phyloP scores from a whole-genome alignment of 2,329 filamentous ascomycete species.

The Sporothrix euskadiensis region DNA sequence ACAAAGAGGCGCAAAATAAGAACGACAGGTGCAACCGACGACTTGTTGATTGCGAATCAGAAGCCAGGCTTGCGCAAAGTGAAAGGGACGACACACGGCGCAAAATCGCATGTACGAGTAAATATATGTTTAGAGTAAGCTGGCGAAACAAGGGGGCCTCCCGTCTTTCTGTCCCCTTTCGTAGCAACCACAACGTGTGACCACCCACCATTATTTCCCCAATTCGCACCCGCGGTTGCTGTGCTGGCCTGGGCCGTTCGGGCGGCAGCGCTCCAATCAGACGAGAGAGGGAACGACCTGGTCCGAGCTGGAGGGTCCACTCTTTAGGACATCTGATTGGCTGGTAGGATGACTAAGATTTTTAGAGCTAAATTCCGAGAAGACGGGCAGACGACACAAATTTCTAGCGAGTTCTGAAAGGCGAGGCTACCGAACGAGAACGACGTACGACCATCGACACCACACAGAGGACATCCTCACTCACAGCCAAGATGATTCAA shows the following conservation, averaged over 20 bases:
- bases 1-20: not conserved
- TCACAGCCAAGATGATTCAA: constrained; percentile 75
- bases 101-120: not conserved
- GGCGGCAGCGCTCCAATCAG: constrained; percentile 20
- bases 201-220: not conserved
- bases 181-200: constrained; percentile 11
- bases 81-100: not conserved
- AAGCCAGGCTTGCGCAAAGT: not conserved
- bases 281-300: not conserved
- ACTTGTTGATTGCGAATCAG: constrained; percentile 9
- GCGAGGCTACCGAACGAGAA: not conserved
- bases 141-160: constrained; percentile 8
- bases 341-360: constrained; percentile 20
- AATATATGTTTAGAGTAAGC: not conserved
- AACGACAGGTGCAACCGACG: not conserved
- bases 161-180: not conserved
- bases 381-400: not conserved
- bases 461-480: constrained; percentile 28
- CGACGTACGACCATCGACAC: constrained; percentile 2
- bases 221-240: constrained; percentile 9
- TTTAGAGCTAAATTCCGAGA: not conserved
- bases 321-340: not conserved
- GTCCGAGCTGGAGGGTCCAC: not conserved
- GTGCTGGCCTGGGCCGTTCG: constrained; percentile 7
- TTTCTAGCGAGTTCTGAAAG: not conserved